Evolutionary conservation across 2,329 filamentous ascomycete species (phyloP).

Genomic region (Alternaria sp.): DNA sequence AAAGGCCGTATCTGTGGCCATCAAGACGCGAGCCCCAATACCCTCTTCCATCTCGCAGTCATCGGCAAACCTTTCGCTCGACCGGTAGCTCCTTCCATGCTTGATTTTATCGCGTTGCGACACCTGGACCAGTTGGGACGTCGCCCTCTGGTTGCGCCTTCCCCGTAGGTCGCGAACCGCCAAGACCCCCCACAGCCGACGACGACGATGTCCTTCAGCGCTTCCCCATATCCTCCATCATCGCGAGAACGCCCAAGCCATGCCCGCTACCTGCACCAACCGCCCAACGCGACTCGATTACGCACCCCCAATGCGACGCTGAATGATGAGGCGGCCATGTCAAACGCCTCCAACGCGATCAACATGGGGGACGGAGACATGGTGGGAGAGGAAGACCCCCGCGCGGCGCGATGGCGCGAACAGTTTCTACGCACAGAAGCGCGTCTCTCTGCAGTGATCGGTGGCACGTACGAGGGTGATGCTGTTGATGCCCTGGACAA

Average conservation of each 20-base stretch:
- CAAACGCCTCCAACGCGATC: constrained; percentile 47
- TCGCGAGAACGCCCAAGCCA: constrained; percentile 51
- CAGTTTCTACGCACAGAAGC: constrained; percentile 79
- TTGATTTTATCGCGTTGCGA: constrained; percentile 47
- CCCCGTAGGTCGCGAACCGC: constrained; percentile 44
- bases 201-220: constrained; percentile 45
- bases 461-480: constrained; percentile 45
- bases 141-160: constrained; percentile 44
- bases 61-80: constrained; percentile 35
- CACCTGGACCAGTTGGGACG: constrained; percentile 51
- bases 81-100: constrained; percentile 43
- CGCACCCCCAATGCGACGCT: constrained; percentile 52
- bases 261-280: constrained; percentile 47
- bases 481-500: constrained; percentile 32
- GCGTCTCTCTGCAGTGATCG: constrained; percentile 78
- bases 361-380: constrained; percentile 49
- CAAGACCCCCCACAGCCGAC: constrained; percentile 42
- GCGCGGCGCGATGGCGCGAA: constrained; percentile 69
- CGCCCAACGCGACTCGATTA: constrained; percentile 46
- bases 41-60: constrained; percentile 43
- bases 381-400: constrained; percentile 54
- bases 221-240: constrained; percentile 49
- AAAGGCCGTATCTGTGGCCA: constrained; percentile 40
- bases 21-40: constrained; percentile 39
- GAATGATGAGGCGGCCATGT: constrained; percentile 51